These are phyloP conservation scores for Cryphonectria parasitica DNA, from an alignment of 2,329 filamentous ascomycete genomes.

Conservation along the genomic window DNA sequence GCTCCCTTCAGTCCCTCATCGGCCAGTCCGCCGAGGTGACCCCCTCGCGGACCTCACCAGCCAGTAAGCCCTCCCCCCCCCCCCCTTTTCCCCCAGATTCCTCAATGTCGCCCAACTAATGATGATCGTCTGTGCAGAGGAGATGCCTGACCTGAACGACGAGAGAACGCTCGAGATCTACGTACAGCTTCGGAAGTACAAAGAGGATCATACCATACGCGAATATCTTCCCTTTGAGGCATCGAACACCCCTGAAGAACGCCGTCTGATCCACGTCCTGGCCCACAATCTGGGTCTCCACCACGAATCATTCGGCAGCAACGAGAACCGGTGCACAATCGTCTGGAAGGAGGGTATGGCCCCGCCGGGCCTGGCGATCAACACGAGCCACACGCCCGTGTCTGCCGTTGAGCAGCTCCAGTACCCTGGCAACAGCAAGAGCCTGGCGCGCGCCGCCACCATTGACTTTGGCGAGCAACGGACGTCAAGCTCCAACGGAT, in stretches of 20 bases:
- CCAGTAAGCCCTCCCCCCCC: conserved; percentile 44
- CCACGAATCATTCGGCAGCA: conserved; percentile 86
- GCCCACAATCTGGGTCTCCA: conserved; percentile 94
- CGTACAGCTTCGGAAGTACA: conserved; percentile 66
- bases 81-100: neutral
- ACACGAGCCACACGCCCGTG: conserved; percentile 62
- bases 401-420: conserved; percentile 29
- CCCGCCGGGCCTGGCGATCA: conserved; percentile 73
- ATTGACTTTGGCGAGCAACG: conserved; percentile 87
- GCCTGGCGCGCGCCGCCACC: conserved; percentile 90
- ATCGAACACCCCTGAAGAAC: conserved; percentile 78
- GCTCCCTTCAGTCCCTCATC: conserved; percentile 80
- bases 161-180: conserved; percentile 86
- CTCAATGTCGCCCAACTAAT: conserved; percentile 27
- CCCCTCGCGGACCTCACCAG: conserved; percentile 48
- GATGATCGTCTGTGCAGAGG: conserved; percentile 31
- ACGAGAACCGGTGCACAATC: conserved; percentile 66
- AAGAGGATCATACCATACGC: conserved; percentile 43
- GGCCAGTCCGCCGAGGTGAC: conserved; percentile 66
- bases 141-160: conserved; percentile 76
- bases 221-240: conserved; percentile 86
- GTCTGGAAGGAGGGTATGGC: conserved; percentile 30
- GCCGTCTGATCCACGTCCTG: conserved; percentile 89
- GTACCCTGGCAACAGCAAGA: conserved; percentile 65
- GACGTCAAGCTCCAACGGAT: conserved; percentile 64